A percentile compares a stretch with the other conserved stretches of the same genome.
Conservation (phyloP, 805 yeast species). For the Candida pini region DNA sequence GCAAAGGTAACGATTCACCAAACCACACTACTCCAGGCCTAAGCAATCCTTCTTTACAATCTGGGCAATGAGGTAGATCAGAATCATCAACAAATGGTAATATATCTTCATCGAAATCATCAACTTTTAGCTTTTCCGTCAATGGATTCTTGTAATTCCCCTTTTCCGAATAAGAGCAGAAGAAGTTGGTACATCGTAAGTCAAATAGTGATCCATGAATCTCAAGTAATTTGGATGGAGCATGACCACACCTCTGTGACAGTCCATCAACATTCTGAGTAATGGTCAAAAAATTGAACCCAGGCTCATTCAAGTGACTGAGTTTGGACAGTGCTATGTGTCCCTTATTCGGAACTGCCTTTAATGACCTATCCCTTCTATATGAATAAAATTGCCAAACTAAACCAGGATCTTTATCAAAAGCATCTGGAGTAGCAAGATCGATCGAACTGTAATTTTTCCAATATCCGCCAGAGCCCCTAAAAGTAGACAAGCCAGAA, state of each 20-base stretch:
- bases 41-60: constrained; percentile 57
- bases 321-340: constrained; percentile 66
- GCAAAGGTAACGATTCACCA: constrained; percentile 79
- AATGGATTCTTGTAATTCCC: constrained; percentile 53
- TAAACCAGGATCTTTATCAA: constrained; percentile 71
- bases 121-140: constrained; percentile 30
- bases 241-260: constrained; percentile 60
- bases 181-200: constrained; percentile 68
- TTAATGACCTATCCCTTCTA: constrained; percentile 58
- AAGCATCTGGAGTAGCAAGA: constrained; percentile 89
- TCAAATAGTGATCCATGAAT: constrained; percentile 77
- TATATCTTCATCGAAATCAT: constrained; percentile 16
- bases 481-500: constrained; percentile 71
- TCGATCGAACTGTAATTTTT: constrained; percentile 71
- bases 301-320: constrained; percentile 31
- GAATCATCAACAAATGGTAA: constrained; percentile 37
- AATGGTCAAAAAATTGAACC: constrained; percentile 50
- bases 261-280: constrained; percentile 85
- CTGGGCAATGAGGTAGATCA: constrained; percentile 73
- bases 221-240: constrained; percentile 47
- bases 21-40: constrained; percentile 95
- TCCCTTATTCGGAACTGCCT: constrained; percentile 67
- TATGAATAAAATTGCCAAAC: constrained; percentile 88
- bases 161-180: constrained; percentile 57
- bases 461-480: constrained; percentile 76